These are phyloP conservation scores for Chaetomium fimeti DNA, from an alignment of 495 filamentous ascomycete genomes.

Conservation along the genomic window DNA sequence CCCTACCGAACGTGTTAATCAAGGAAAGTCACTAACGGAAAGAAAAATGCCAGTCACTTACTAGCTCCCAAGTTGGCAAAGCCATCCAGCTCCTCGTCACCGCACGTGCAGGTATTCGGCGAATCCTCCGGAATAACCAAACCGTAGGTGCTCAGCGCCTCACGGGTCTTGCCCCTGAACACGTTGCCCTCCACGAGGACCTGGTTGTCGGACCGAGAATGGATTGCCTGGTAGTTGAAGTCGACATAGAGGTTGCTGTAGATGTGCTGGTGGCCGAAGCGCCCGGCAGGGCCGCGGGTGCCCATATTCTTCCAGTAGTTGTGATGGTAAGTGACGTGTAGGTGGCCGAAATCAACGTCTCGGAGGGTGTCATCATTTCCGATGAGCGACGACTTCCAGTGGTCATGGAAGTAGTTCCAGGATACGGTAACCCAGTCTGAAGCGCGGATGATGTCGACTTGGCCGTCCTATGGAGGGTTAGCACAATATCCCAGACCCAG, in stretches of 20 bases:
- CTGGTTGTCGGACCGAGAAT: constrained; percentile 54
- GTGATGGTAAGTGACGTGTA: constrained; percentile 60
- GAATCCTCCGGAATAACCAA: constrained; percentile 48
- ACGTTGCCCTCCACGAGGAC: constrained; percentile 54
- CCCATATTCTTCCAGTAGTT: constrained; percentile 63
- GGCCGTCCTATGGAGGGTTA: constrained; percentile 49
- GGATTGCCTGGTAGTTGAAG: constrained; percentile 50
- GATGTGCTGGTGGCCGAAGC: constrained; percentile 60
- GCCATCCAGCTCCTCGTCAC: constrained; percentile 32
- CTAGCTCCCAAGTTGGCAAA: constrained; percentile 42
- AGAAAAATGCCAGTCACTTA: constrained; percentile 24
- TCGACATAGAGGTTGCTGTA: constrained; percentile 49
- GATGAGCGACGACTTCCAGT: constrained; percentile 63
- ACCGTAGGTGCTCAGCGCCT: constrained; percentile 48
- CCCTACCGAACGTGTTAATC: constrained; percentile 24
- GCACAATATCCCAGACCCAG: neutral
- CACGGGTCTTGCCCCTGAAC: constrained; percentile 43
- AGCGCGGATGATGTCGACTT: constrained; percentile 60
- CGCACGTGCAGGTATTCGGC: constrained; percentile 31
- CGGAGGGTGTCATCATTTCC: constrained; percentile 56
- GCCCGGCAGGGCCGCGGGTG: constrained; percentile 58
- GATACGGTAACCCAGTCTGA: constrained; percentile 52
- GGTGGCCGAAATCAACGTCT: constrained; percentile 50
- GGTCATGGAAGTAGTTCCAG: constrained; percentile 56
- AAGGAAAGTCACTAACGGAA: neutral